These are phyloP conservation scores for Spizellomyces sp. DNA, from an alignment of 192 early-diverging fungal species.

Conservation along the genomic window DNA sequence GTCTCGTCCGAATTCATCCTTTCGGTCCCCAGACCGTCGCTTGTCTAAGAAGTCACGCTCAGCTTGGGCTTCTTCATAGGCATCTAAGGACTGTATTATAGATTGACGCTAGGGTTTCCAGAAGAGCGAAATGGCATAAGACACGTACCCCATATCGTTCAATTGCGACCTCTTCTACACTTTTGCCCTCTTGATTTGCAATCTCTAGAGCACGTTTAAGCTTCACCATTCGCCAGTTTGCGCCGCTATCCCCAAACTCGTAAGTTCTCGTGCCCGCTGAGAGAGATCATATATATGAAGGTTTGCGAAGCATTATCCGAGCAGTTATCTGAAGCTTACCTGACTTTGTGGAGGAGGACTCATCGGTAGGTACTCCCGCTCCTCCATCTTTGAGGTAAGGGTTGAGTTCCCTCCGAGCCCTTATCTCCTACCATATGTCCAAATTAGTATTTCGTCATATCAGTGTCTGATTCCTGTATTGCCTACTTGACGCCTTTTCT, in stretches of 20 bases:
- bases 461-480: background rate
- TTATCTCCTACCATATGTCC: conserved; percentile 18
- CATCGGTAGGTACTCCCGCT: background rate
- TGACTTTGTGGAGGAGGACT: background rate
- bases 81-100: conserved; percentile 57
- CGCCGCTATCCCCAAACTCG: conserved; percentile 52
- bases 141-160: conserved; percentile 71
- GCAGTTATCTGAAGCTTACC: background rate
- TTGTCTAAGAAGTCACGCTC: conserved; percentile 67
- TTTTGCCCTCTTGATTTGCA: conserved; percentile 65
- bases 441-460: background rate
- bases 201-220: conserved; percentile 67
- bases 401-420: conserved; percentile 44
- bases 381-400: conserved; percentile 35
- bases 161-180: conserved; percentile 65
- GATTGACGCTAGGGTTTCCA: background rate
- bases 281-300: background rate
- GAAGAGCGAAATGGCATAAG: too few relatives aligned
- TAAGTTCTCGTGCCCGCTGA: conserved; percentile 6
- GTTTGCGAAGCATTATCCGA: background rate
- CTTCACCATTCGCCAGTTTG: conserved; percentile 81
- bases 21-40: conserved; percentile 1
- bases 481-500: background rate
- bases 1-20: conserved; percentile 28
- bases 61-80: conserved; percentile 62